Evolutionary conservation across 1,284 basidiomycete species (phyloP), one percentile per base, ranked within the genome.

Genomic region (Neotropicomus parvogracilis): DNA sequence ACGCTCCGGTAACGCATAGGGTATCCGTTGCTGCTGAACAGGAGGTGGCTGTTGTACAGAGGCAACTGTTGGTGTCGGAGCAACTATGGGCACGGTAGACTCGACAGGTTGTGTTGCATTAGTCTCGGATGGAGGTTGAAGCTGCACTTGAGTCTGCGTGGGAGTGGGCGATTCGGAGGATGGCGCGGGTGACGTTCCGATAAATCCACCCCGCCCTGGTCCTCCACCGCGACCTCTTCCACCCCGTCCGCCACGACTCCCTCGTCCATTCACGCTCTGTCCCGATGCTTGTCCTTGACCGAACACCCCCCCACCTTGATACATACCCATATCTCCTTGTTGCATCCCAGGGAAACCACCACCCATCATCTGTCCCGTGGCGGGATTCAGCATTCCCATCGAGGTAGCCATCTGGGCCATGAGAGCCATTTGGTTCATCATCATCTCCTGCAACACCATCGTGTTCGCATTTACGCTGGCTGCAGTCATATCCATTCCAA

Each of bases 391-490:
- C 64, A 89, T 82, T 17, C 84, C 87, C 75, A 88, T 81, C 14
- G 77, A 79, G 21, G 80, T 75, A 20, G 84, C 83, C 78, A 89
- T 84, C 66, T 89, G 88, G 29, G 84, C 80, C 86, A 90, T 89
- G 57, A 90, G 73, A 36, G 86, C 84, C 85, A 90, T 88, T 63
- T 89, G 85, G 65, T 78, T 86, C 80, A 88, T 83, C 80, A 90
- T 83, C 75, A 90, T 83, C 67, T 90, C 88, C 67, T 90, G 87
- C 50, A 89, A 62, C 70, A 86, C 71, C 56, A 89, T 58, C 36
- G 85, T 83, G 58, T 85, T 88, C 40, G 76, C 49, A 33, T 54
- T 66, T 21, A 53, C 56, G 36, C 56, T 64, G 14, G 79, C 75
- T 14, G 77, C 71, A 46, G 70, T 73, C 75, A 85, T 81, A 52